Conservation (phyloP, 345 rosid species). For the Balakata baccata region DNA sequence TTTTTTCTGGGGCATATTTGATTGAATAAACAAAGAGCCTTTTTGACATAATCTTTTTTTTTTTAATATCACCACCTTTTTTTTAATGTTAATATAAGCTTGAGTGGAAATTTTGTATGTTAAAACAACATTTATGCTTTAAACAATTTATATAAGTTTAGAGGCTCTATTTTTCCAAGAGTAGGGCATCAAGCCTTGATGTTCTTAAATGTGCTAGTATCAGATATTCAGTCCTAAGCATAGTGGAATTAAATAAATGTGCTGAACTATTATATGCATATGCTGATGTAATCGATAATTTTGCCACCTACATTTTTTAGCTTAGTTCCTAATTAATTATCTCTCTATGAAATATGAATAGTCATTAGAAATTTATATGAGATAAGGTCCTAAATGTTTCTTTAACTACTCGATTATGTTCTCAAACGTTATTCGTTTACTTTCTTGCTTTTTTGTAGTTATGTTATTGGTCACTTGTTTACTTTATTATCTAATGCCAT, state of each 20-base stretch:
- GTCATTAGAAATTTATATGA: background rate
- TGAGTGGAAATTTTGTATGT: background rate
- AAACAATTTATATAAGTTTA: background rate
- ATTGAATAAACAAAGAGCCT: background rate
- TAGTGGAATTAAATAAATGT: too few relatives aligned
- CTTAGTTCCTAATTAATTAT: background rate
- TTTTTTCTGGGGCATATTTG: background rate
- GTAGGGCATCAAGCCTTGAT: background rate
- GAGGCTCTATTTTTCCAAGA: background rate
- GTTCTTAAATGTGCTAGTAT: background rate
- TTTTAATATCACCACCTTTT: background rate
- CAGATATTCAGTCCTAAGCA: background rate
- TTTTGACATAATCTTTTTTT: background rate
- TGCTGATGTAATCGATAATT: background rate
- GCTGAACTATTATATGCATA: background rate
- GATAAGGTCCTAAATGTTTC: background rate
- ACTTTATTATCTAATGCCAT: background rate
- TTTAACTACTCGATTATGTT: background rate
- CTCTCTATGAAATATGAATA: background rate
- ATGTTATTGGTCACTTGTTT: background rate
- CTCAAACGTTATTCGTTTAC: background rate
- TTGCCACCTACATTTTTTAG: background rate
- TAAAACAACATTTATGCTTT: background rate
- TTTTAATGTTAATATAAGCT: background rate
- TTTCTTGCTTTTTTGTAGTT: background rate